These are phyloP conservation scores for Ophiocordyceps australis DNA, from an alignment of 2,329 filamentous ascomycete genomes.

Conservation along the genomic window DNA sequence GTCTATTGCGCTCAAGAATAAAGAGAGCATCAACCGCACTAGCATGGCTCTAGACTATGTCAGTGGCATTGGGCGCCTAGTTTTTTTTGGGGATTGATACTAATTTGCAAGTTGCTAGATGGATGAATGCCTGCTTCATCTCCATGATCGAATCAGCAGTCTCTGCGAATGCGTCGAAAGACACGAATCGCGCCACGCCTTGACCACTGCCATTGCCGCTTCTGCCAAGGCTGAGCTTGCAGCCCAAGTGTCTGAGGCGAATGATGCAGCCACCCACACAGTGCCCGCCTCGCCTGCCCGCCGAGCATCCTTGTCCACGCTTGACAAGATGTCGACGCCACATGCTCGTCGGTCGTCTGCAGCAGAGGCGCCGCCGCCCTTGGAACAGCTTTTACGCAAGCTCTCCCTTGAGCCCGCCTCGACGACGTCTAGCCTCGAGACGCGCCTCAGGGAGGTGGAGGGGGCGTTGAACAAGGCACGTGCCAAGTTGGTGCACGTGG, in stretches of 20 bases:
- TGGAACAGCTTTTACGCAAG: conserved; percentile 27
- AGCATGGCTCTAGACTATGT: conserved; percentile 30
- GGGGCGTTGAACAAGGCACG: conserved; percentile 16
- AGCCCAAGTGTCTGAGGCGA: conserved; percentile 5
- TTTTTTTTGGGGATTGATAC: no score
- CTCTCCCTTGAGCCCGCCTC: conserved; percentile 21
- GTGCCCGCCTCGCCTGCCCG: conserved; percentile 16
- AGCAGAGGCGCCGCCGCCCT: conserved; percentile 18
- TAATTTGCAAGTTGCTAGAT: no score
- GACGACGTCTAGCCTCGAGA: conserved; percentile 11
- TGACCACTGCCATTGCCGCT: conserved; percentile 17
- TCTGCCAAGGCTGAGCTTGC: conserved; percentile 25
- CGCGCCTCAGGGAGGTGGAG: conserved; percentile 8
- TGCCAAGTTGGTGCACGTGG: conserved; percentile 22
- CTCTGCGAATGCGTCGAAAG: conserved; percentile 22
- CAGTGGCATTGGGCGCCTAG: no score
- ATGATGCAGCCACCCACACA: conserved; percentile 6
- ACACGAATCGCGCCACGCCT: conserved; percentile 25
- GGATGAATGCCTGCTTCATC: conserved; percentile 29
- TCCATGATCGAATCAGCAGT: conserved; percentile 25
- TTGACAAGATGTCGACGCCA: no score
- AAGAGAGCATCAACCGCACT: conserved; percentile 23
- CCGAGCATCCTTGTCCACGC: no score
- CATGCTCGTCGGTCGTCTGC: no score
- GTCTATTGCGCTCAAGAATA: conserved; percentile 22